Evolutionary conservation across 768 basidiomycete genomes (phyloP).

Genomic region (Amanita brunnescens): DNA sequence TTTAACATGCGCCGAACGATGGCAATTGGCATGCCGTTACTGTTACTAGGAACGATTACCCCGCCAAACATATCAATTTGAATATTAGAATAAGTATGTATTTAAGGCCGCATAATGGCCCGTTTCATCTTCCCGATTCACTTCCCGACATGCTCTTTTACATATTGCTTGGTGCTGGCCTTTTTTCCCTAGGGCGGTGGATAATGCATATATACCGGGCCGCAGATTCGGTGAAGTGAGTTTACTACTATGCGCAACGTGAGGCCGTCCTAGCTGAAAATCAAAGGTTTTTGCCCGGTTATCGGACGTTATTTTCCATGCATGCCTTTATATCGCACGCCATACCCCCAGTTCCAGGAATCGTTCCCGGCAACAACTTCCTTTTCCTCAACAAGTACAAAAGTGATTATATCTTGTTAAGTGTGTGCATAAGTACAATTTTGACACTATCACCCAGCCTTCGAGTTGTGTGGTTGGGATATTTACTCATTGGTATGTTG

Average conservation of each 20-base stretch:
- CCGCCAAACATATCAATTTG: too few species aligned
- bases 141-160: background rate
- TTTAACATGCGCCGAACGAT: too few species aligned
- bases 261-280: background rate
- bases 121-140: too few species aligned
- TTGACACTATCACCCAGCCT: constrained; percentile 15
- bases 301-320: constrained; percentile 20
- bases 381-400: constrained; percentile 23
- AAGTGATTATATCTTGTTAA: constrained; percentile 13
- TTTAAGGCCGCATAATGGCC: too few species aligned
- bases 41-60: too few species aligned
- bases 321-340: constrained; percentile 16
- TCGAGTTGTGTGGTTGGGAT: constrained; percentile 25
- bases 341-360: constrained; percentile 20
- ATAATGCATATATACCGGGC: constrained; percentile 17
- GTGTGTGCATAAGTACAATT: background rate
- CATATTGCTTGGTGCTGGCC: constrained; percentile 11
- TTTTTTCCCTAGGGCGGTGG: constrained; percentile 16
- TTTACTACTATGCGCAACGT: background rate
- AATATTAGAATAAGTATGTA: too few species aligned
- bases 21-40: too few species aligned
- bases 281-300: constrained; percentile 25
- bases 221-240: constrained; percentile 22
- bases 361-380: constrained; percentile 23
- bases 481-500: constrained; percentile 24